Conservation (phyloP, 2,329 filamentous ascomycete genomes). For the Monosporascus sp. region DNA sequence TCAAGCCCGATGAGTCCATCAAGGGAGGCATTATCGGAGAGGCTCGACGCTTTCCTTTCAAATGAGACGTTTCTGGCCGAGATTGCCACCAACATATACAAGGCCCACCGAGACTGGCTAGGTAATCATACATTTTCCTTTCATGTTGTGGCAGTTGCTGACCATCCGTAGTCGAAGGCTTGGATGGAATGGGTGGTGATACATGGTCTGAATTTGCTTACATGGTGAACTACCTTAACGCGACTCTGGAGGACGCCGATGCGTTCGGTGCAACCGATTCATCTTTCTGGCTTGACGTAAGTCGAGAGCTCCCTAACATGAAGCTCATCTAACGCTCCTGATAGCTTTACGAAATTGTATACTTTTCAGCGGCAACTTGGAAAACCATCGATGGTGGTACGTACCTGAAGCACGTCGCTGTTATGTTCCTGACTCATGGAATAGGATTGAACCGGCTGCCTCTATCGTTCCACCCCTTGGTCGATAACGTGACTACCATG, state of each 20-base stretch:
- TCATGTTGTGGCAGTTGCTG: neutral
- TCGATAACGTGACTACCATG: slow-evolving; percentile 51
- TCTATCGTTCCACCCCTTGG: slow-evolving; percentile 54
- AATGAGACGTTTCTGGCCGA: slow-evolving; percentile 29
- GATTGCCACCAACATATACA: slow-evolving; percentile 37
- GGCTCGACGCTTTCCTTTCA: slow-evolving; percentile 30
- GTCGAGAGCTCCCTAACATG: slow-evolving; percentile 1
- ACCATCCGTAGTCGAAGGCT: slow-evolving; percentile 22
- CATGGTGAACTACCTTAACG: slow-evolving; percentile 52
- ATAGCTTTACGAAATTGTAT: slow-evolving; percentile 48
- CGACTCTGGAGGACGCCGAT: slow-evolving; percentile 49
- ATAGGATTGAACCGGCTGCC: slow-evolving; percentile 49
- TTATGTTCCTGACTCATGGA: neutral
- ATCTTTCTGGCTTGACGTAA: slow-evolving; percentile 40
- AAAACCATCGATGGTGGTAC: slow-evolving; percentile 55
- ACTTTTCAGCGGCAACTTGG: slow-evolving; percentile 56
- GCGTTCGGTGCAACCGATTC: slow-evolving; percentile 35
- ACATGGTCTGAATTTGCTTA: slow-evolving; percentile 61
- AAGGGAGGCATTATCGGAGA: slow-evolving; percentile 29
- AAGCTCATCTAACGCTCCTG: slow-evolving; percentile 1
- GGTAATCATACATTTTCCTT: slow-evolving; percentile 3
- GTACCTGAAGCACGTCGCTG: neutral
- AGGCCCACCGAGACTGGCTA: slow-evolving; percentile 36
- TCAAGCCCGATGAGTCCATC: slow-evolving; percentile 27
- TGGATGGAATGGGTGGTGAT: slow-evolving; percentile 45